Evolutionary conservation across 2,329 filamentous ascomycete genomes (phyloP).

Genomic region (Penicillium sp.): DNA sequence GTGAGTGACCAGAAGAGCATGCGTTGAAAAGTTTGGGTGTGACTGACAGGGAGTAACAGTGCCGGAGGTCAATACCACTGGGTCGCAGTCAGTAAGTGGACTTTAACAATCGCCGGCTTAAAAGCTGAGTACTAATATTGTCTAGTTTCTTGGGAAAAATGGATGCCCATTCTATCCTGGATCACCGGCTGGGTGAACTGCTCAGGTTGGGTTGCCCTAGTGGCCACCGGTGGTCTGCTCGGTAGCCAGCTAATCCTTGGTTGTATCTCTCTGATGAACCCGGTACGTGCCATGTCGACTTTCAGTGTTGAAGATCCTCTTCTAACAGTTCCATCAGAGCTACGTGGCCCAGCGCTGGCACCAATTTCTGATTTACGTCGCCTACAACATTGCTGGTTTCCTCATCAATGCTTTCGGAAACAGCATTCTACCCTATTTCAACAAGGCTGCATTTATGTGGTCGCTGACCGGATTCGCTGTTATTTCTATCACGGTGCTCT

Average conservation of each 20-base stretch:
- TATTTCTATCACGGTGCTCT: slow-evolving; percentile 65
- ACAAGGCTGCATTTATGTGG: slow-evolving; percentile 67
- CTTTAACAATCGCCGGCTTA: neutral
- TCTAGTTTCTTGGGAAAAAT: slow-evolving; percentile 55
- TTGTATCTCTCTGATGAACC: slow-evolving; percentile 59
- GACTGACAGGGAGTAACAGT: slow-evolving; percentile 19
- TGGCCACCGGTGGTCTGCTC: slow-evolving; percentile 63
- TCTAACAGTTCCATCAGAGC: slow-evolving; percentile 11
- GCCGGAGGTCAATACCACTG: slow-evolving; percentile 66
- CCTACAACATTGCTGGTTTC: slow-evolving; percentile 58
- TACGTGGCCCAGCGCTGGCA: slow-evolving; percentile 62
- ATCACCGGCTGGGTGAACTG: slow-evolving; percentile 66
- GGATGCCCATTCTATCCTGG: slow-evolving; percentile 61
- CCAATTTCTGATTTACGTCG: slow-evolving; percentile 68
- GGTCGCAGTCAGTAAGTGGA: slow-evolving; percentile 51
- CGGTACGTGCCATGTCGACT: slow-evolving; percentile 29
- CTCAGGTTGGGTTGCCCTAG: slow-evolving; percentile 65
- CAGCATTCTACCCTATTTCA: slow-evolving; percentile 59
- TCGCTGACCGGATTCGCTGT: slow-evolving; percentile 64
- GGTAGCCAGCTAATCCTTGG: slow-evolving; percentile 64
- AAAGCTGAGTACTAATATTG: neutral
- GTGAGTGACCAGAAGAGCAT: slow-evolving; percentile 18
- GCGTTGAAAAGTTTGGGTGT: neutral
- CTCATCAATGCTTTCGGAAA: slow-evolving; percentile 63
- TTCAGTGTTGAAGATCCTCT: neutral